Conservation (phyloP, 345 rosid species). For the Citrus australasica region DNA sequence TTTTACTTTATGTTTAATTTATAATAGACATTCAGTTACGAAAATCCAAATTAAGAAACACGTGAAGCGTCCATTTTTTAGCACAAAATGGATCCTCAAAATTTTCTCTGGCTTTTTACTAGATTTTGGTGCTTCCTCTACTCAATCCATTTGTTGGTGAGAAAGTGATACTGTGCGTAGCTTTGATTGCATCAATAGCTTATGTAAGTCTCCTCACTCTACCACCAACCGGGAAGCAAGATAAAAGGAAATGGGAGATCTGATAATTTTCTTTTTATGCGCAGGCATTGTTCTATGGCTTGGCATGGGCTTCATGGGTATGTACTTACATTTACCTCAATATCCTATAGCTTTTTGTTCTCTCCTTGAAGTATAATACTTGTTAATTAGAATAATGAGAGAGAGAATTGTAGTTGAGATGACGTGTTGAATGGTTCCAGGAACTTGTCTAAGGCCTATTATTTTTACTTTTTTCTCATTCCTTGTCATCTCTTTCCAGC, state of each 20-base stretch:
- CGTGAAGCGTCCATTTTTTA: neutral
- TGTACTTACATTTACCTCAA: neutral
- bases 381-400: neutral
- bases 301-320: conserved; percentile 66
- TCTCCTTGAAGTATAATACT: neutral
- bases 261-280: conserved; percentile 3
- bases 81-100: neutral
- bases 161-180: conserved; percentile 36
- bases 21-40: neutral
- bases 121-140: conserved; percentile 52
- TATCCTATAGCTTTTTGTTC: neutral
- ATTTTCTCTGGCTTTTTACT: neutral
- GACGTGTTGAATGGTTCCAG: neutral
- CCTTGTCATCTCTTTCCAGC: too few species aligned
- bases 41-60: neutral
- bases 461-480: too few species aligned
- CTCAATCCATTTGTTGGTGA: conserved; percentile 48
- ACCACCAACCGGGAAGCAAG: neutral
- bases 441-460: too few species aligned
- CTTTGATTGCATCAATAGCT: conserved; percentile 48
- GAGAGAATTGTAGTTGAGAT: neutral
- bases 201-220: conserved; percentile 34
- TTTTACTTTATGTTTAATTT: neutral
- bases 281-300: conserved; percentile 51
- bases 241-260: neutral